Evolutionary conservation across 2,329 filamentous ascomycete species (phyloP), one percentile per base, ranked within the genome.

Genomic region (Fonsecaea erecta): DNA sequence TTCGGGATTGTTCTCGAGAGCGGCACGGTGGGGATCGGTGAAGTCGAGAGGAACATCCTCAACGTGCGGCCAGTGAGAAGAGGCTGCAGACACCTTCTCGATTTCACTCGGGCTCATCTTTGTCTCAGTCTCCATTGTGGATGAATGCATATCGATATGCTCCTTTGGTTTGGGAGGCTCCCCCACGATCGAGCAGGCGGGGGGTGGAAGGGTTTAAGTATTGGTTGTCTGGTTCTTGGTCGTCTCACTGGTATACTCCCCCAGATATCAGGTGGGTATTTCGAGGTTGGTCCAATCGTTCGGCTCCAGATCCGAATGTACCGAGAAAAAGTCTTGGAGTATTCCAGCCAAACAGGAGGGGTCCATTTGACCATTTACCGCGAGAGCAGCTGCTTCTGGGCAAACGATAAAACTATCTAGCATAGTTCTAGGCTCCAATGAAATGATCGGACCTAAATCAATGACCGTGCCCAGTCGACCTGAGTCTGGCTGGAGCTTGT

Each of bases 1-100:
- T 28, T 52, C 62, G 3, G 62, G 62, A 16, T 64, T 64, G 32
- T 40, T 18, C 35, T 59, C 62, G 7, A 64, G 32, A 34, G 62
- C 55, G 6, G 62, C 55, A 7, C 62, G 43, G 16, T 64, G 62
- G 43, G 62, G 62, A 16, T 64, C 62, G n/a, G n/a, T n/a, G 21
- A 63, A 56, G 28, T 63, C 61, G n/a, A 56, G 24, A 14, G 60
- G 51, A 14, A 60, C 28, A 21, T 60, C 58, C 28, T 60, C 58
- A 14, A 28, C 46, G 30, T 53, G 58, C 46, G 12, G 30, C 8
- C 18, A 26, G 5, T 54, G 52, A 9, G 9, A 37, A n/a, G n/a
- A n/a, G 14, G 12, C 16, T 16, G 35, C 35, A 37, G 35, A 37
- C 35, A 14, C 35, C 35, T 37, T 37, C 3, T 37, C 35, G 14